These are phyloP conservation scores for Calonectria montana DNA, from an alignment of 2,329 filamentous ascomycete species.

Conservation along the genomic window DNA sequence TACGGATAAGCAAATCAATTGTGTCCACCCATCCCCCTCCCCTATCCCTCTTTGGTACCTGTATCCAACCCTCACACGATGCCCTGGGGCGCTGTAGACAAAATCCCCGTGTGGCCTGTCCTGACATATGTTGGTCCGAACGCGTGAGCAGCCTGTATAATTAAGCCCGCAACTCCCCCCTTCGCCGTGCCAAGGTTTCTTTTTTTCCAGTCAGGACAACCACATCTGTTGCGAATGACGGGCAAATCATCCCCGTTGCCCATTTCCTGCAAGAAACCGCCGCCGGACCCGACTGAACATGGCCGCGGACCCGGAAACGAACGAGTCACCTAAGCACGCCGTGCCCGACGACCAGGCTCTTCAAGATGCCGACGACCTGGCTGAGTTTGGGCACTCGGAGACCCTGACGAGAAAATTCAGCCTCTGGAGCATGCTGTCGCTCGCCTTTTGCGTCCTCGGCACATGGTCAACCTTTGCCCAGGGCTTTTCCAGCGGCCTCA, in stretches of 20 bases:
- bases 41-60: not conserved
- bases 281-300: constrained; percentile 31
- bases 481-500: constrained; percentile 58
- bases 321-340: constrained; percentile 36
- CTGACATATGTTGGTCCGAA: constrained; percentile 23
- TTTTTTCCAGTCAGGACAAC: not conserved
- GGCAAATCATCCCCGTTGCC: not conserved
- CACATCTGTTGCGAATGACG: constrained; percentile 15
- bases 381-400: constrained; percentile 54
- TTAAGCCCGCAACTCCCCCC: constrained; percentile 13
- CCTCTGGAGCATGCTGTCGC: constrained; percentile 66
- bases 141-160: constrained; percentile 6
- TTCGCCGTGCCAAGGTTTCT: not conserved
- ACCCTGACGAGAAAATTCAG: constrained; percentile 60
- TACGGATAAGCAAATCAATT: constrained; percentile 23
- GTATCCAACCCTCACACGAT: constrained; percentile 20
- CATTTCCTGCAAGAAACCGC: constrained; percentile 6
- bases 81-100: not conserved
- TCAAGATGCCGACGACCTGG: constrained; percentile 54
- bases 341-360: constrained; percentile 41
- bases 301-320: constrained; percentile 40
- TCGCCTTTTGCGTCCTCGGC: constrained; percentile 68
- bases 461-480: constrained; percentile 70
- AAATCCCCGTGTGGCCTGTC: constrained; percentile 19
- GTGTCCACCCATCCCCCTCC: constrained; percentile 8